Percentiles rank a stretch among this genome's conserved stretches.
These are phyloP conservation scores for Fragaria vesca DNA, from an alignment of 306 rosid genomes.

Conservation along the genomic window DNA sequence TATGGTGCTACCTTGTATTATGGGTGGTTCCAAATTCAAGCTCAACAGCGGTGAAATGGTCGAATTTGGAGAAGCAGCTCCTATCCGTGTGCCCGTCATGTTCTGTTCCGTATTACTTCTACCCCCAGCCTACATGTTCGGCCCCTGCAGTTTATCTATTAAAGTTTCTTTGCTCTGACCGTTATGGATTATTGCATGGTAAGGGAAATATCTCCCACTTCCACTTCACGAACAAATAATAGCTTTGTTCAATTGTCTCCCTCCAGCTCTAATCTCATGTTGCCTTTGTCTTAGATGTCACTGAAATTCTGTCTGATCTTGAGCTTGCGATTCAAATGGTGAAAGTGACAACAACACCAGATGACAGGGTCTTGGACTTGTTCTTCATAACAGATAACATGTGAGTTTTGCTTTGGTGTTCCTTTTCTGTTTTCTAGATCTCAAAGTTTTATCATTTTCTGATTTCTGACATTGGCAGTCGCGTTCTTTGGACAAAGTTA, in stretches of 20 bases:
- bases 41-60: slow-evolving; percentile 38
- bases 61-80: slow-evolving; percentile 57
- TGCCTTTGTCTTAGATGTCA: slow-evolving; percentile 48
- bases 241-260: neutral
- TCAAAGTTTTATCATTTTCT: neutral
- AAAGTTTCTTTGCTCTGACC: slow-evolving; percentile 57
- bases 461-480: slow-evolving; percentile 1
- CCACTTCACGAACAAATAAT: neutral
- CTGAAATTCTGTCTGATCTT: slow-evolving; percentile 56
- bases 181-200: slow-evolving; percentile 73
- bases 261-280: slow-evolving; percentile 17
- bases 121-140: slow-evolving; percentile 35
- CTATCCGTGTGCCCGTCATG: slow-evolving; percentile 57
- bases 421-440: neutral
- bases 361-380: slow-evolving; percentile 72
- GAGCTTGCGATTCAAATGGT: slow-evolving; percentile 72
- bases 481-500: neutral
- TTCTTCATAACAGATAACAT: slow-evolving; percentile 73
- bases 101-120: slow-evolving; percentile 35
- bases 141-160: slow-evolving; percentile 56
- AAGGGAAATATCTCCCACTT: neutral
- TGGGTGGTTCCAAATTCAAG: slow-evolving; percentile 57
- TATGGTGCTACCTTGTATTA: slow-evolving; percentile 77
- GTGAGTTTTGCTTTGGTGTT: slow-evolving; percentile 36
- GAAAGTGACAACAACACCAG: slow-evolving; percentile 81